These are phyloP conservation scores for Nicotiana knightiana DNA, from an alignment of 257 asterid species.

Conservation along the genomic window DNA sequence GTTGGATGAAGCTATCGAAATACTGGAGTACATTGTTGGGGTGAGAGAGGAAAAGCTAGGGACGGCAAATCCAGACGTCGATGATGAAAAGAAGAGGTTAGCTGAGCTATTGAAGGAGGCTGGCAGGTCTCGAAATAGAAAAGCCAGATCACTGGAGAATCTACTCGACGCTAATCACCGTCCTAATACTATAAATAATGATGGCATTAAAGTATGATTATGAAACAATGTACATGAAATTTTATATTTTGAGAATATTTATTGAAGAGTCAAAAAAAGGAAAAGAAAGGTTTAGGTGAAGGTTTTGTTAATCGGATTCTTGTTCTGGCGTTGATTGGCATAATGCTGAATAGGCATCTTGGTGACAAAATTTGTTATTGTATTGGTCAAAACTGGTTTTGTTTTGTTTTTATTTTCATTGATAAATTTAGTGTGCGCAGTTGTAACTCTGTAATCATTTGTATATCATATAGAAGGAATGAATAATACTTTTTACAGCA, in stretches of 20 bases:
- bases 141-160: constrained; percentile 69
- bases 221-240: constrained; percentile 38
- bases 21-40: constrained; percentile 73
- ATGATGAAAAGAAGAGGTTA: constrained; percentile 85
- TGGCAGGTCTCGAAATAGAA: constrained; percentile 63
- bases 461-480: constrained; percentile 7
- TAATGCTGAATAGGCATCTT: constrained; percentile 11
- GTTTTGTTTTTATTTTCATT: constrained; percentile 2
- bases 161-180: constrained; percentile 62
- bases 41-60: constrained; percentile 97
- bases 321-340: constrained; percentile 29
- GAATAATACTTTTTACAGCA: constrained; percentile 4
- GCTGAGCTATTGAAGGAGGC: constrained; percentile 80
- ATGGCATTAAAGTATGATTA: constrained; percentile 49
- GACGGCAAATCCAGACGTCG: constrained; percentile 93
- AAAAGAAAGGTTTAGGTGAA: constrained; percentile 33
- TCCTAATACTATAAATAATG: constrained; percentile 28
- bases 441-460: constrained; percentile 12
- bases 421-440: constrained; percentile 12
- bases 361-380: constrained; percentile 8
- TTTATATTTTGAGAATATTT: constrained; percentile 22
- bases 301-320: constrained; percentile 39
- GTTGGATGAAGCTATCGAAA: constrained; percentile 79
- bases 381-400: constrained; percentile 6
- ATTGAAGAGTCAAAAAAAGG: constrained; percentile 22